A percentile compares a stretch with the other conserved stretches of the same genome.
phyloP scores from a whole-genome alignment of 2,329 filamentous ascomycete genomes.

The Rhynchosporium graminicola region DNA sequence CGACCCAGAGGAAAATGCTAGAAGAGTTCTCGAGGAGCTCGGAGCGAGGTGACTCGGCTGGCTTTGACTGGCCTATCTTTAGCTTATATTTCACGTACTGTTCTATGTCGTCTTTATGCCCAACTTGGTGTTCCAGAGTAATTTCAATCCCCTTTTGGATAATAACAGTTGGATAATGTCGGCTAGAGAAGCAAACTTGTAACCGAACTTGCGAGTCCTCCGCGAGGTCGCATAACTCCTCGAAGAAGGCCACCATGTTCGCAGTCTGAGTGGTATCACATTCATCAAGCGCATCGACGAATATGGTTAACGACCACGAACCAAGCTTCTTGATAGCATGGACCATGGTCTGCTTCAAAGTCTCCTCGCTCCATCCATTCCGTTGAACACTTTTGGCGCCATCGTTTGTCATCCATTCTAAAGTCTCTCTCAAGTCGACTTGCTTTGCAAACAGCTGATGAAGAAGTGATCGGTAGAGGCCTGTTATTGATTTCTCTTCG shows the following conservation, averaged over 20 bases:
- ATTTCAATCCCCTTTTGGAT: conserved; percentile 32
- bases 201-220: conserved; percentile 20
- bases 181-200: conserved; percentile 37
- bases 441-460: conserved; percentile 46
- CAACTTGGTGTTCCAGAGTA: conserved; percentile 34
- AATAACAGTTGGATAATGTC: conserved; percentile 35
- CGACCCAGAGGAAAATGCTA: conserved; percentile 33
- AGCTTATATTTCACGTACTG: conserved; percentile 36
- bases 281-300: conserved; percentile 51
- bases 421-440: conserved; percentile 40
- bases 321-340: conserved; percentile 34
- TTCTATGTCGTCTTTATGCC: conserved; percentile 37
- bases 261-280: conserved; percentile 40
- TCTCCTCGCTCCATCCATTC: conserved; percentile 30
- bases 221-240: conserved; percentile 26
- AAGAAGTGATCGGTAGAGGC: conserved; percentile 54
- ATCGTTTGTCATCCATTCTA: conserved; percentile 35
- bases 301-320: conserved; percentile 37
- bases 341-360: conserved; percentile 36
- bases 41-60: conserved; percentile 21
- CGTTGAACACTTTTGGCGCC: conserved; percentile 20
- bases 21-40: conserved; percentile 28
- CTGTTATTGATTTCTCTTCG: conserved; percentile 48
- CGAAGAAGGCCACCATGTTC: conserved; percentile 31
- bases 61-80: conserved; percentile 24